Conservation (phyloP, 768 basidiomycete genomes). For the Amanita inopinata region DNA sequence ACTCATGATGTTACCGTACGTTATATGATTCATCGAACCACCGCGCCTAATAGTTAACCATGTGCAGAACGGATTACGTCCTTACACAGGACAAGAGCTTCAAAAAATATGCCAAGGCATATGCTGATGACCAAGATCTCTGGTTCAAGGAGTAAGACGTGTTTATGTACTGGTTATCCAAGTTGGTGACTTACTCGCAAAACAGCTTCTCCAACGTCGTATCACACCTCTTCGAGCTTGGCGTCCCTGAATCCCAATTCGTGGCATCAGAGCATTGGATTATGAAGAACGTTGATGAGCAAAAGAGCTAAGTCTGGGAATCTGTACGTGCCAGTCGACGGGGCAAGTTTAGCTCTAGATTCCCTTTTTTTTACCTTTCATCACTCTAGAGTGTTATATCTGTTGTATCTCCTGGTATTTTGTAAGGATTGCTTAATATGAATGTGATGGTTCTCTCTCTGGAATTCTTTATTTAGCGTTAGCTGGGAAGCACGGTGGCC, state of each 20-base stretch:
- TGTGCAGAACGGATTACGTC: conserved; percentile 71
- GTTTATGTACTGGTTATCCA: too few species aligned
- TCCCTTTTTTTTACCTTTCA: too few species aligned
- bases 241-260: conserved; percentile 80
- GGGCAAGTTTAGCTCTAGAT: too few species aligned
- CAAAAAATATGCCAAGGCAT: conserved; percentile 80
- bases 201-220: conserved; percentile 82
- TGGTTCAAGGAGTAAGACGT: conserved; percentile 97
- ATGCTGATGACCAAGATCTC: conserved; percentile 73
- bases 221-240: conserved; percentile 81
- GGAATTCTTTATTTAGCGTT: too few species aligned
- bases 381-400: too few species aligned
- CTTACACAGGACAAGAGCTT: conserved; percentile 86
- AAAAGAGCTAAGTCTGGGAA: too few species aligned
- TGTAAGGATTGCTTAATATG: too few species aligned
- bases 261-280: conserved; percentile 65
- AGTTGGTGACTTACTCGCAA: too few species aligned
- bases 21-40: conserved; percentile 13
- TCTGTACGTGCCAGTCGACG: too few species aligned
- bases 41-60: background rate
- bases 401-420: too few species aligned
- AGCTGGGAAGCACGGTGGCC: too few species aligned
- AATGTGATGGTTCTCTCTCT: too few species aligned
- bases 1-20: conserved; percentile 94
- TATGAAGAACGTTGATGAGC: conserved; percentile 49